Evolutionary conservation across 2,329 filamentous ascomycete species (phyloP).

Genomic region (Alternaria ventricosa): DNA sequence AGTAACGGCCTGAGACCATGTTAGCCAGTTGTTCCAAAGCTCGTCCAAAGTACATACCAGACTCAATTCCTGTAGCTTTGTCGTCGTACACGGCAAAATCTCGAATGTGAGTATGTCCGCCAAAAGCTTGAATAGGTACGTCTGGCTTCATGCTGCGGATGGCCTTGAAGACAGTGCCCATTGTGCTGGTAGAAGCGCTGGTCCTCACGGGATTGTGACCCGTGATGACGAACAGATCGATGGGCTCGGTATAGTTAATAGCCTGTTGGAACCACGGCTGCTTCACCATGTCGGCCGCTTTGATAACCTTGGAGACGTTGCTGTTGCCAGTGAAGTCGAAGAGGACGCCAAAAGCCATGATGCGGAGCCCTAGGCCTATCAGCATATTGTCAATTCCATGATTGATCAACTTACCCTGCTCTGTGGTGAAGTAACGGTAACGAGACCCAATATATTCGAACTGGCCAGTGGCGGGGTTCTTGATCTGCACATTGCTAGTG

Average conservation of each 20-base stretch:
- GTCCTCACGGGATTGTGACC: conserved; percentile 68
- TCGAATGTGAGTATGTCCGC: conserved; percentile 69
- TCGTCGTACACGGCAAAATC: conserved; percentile 71
- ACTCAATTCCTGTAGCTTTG: conserved; percentile 66
- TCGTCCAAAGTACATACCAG: conserved; percentile 46
- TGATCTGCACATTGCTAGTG: conserved; percentile 61
- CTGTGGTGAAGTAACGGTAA: conserved; percentile 60
- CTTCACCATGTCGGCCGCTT: conserved; percentile 59
- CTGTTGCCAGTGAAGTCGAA: conserved; percentile 63
- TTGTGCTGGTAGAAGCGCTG: conserved; percentile 53
- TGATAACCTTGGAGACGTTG: conserved; percentile 67
- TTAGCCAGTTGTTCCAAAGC: not conserved
- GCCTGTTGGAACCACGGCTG: conserved; percentile 67
- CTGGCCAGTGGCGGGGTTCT: conserved; percentile 52
- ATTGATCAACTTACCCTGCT: conserved; percentile 42
- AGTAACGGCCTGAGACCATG: conserved; percentile 59
- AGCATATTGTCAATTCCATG: not conserved
- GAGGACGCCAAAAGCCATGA: conserved; percentile 61
- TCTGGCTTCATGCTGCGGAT: conserved; percentile 64
- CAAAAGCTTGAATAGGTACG: conserved; percentile 69
- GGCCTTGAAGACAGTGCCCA: conserved; percentile 61
- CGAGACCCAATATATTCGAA: conserved; percentile 56
- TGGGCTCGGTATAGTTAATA: conserved; percentile 60
- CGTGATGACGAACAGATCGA: conserved; percentile 69
- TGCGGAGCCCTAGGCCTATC: conserved; percentile 47